These are phyloP conservation scores for Penicillium silybi DNA, from an alignment of 495 filamentous ascomycete genomes.

Conservation along the genomic window DNA sequence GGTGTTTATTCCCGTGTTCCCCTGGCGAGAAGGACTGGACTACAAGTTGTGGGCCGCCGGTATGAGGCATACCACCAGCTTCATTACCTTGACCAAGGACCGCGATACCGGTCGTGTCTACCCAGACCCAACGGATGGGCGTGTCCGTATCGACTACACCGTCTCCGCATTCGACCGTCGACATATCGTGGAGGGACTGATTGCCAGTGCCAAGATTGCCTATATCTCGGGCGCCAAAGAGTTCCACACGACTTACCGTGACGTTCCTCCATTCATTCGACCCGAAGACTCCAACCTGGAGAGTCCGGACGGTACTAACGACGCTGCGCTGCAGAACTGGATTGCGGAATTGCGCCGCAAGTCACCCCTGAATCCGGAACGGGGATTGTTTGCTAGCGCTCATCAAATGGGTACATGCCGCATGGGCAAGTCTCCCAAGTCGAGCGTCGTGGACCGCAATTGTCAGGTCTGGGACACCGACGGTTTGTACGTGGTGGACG, in stretches of 20 bases:
- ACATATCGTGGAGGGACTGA: slow-evolving; percentile 65
- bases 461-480: slow-evolving; percentile 75
- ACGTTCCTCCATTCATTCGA: slow-evolving; percentile 64
- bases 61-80: slow-evolving; percentile 59
- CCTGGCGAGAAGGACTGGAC: slow-evolving; percentile 61
- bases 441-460: slow-evolving; percentile 69
- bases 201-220: slow-evolving; percentile 68
- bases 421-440: slow-evolving; percentile 59
- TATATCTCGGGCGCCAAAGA: slow-evolving; percentile 74
- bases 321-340: slow-evolving; percentile 65
- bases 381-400: slow-evolving; percentile 54
- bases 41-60: slow-evolving; percentile 63
- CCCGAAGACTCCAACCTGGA: slow-evolving; percentile 29
- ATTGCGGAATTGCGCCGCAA: slow-evolving; percentile 56
- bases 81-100: slow-evolving; percentile 69
- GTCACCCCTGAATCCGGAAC: slow-evolving; percentile 44
- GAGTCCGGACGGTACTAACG: slow-evolving; percentile 53
- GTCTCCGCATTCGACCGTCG: slow-evolving; percentile 64
- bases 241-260: slow-evolving; percentile 60
- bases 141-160: slow-evolving; percentile 62
- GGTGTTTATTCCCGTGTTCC: slow-evolving; percentile 51
- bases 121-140: slow-evolving; percentile 64
- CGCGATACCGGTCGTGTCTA: slow-evolving; percentile 69
- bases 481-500: slow-evolving; percentile 76
- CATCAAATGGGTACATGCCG: slow-evolving; percentile 93